phyloP scores from a whole-genome alignment of 176 grass and related monocot genomes.

The Carex kokanica region DNA sequence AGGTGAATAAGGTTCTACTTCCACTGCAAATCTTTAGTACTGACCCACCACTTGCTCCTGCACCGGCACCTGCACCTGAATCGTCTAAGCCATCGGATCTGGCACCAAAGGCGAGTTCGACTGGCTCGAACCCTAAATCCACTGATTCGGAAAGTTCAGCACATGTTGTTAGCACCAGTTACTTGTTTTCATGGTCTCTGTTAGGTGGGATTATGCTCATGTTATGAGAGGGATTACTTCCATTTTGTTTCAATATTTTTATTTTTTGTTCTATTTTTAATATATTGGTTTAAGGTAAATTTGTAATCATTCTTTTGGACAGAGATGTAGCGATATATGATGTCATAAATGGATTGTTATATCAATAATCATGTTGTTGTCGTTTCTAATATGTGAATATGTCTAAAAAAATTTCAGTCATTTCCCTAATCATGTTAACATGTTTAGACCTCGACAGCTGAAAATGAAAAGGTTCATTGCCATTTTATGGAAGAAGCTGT shows the following conservation, averaged over 20 bases:
- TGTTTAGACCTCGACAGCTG: not conserved
- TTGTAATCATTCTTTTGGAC: slow-evolving; percentile 74
- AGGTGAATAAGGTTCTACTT: slow-evolving; percentile 71
- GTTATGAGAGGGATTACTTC: slow-evolving; percentile 31
- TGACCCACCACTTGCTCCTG: slow-evolving; percentile 57
- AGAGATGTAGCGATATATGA: slow-evolving; percentile 30
- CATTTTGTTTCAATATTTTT: slow-evolving; percentile 34
- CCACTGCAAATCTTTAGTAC: slow-evolving; percentile 79
- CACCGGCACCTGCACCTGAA: slow-evolving; percentile 71
- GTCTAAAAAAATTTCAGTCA: not conserved
- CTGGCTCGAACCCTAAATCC: slow-evolving; percentile 26
- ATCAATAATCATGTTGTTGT: slow-evolving; percentile 5
- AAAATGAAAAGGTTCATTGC: not conserved
- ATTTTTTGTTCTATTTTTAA: slow-evolving; percentile 33
- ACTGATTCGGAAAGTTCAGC: slow-evolving; percentile 32
- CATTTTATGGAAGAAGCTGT: not conserved
- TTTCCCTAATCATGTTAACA: not conserved
- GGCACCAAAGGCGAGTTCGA: slow-evolving; percentile 32
- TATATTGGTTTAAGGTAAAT: slow-evolving; percentile 44
- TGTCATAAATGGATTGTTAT: slow-evolving; percentile 24
- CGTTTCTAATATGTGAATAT: not conserved
- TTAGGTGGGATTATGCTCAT: slow-evolving; percentile 48
- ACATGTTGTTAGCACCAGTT: not conserved
- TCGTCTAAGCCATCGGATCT: slow-evolving; percentile 45
- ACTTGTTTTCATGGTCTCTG: slow-evolving; percentile 32